Evolutionary conservation across 1,284 basidiomycete genomes (phyloP), one percentile per base, ranked within the genome.

Genomic region (Mycena citricolor): DNA sequence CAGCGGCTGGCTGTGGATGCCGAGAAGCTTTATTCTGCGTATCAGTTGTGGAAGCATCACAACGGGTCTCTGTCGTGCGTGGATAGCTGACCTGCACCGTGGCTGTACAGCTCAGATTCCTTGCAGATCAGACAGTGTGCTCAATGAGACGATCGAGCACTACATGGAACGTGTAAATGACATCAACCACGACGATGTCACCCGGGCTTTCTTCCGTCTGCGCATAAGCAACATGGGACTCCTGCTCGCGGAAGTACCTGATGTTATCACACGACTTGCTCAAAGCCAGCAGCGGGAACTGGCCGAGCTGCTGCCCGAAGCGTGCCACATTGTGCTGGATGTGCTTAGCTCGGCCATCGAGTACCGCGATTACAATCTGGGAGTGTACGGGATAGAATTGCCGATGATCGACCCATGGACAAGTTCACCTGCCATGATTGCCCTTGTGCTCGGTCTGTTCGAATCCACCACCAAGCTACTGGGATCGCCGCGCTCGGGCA

Each of bases 371-470:
- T 80, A 84, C 52, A 84, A 88, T 52, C 61, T 76, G 4, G 73
- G 74, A 4, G 73, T 86, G 5, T 99, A 98, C 61, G 89, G 88
- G 20, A 71, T 97, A 38, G 73, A 80, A 11, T 68, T 76, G 24
- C 83, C 83, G 0, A 80, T 85, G 69, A 73, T 79, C 44, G 80
- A 86, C 54, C 81, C 90, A 1, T 99, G 95, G 95, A 91, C 92
- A 2, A 91, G 82, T 60, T 73, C 74, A 54, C 70, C 77, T 6
- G 63, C 68, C 1, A 65, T 90, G 33, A 78, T 97, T 42, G 82
- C 90, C 36, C 73, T 83, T 19, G 67, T 91, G 3, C 74, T 87
- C 32, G 74, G 76, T 33, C 74, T 94, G 16, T 94, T 94, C 58
- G 77, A 83, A 39, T 64, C 77, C 2, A 90, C 89, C 0, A 79